A percentile compares a stretch with the other conserved stretches of the same genome.
These are phyloP conservation scores for Flueggea neowawraea DNA, from an alignment of 441 rosid genomes.

Conservation along the genomic window DNA sequence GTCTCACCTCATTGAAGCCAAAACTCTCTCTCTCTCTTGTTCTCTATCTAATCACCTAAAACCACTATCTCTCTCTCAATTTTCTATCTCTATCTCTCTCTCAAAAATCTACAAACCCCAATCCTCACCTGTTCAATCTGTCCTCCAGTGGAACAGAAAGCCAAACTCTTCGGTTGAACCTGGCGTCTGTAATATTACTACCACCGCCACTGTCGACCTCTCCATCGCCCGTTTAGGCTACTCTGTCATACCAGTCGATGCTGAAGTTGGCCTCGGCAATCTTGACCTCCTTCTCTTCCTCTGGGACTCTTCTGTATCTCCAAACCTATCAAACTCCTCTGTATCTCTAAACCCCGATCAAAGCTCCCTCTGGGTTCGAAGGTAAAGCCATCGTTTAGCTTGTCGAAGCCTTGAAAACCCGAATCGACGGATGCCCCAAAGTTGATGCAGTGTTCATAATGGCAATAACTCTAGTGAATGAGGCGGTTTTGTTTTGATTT, in stretches of 20 bases:
- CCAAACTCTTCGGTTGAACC: slow-evolving; percentile 88
- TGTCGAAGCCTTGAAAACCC: too few relatives aligned
- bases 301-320: slow-evolving; percentile 94
- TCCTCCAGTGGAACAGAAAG: too few relatives aligned
- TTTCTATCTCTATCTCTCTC: too few relatives aligned
- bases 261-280: slow-evolving; percentile 90
- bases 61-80: too few relatives aligned
- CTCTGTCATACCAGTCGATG: slow-evolving; percentile 86
- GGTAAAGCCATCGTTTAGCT: slow-evolving; percentile 91
- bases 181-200: slow-evolving; percentile 92
- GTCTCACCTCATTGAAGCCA: too few relatives aligned
- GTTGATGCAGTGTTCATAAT: slow-evolving; percentile 96
- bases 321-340: slow-evolving; percentile 78
- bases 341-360: slow-evolving; percentile 89
- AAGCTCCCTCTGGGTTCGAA: slow-evolving; percentile 87
- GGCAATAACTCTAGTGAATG: slow-evolving; percentile 90
- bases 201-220: slow-evolving; percentile 91
- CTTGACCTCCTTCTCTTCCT: slow-evolving; percentile 92
- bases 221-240: slow-evolving; percentile 89
- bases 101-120: slow-evolving; percentile 20
- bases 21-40: too few relatives aligned
- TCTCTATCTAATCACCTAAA: too few relatives aligned
- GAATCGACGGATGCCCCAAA: slow-evolving; percentile 72
- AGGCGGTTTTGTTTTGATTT: slow-evolving; percentile 76
- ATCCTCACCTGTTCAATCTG: slow-evolving; percentile 17